Evolutionary conservation across 257 asterid species (phyloP).

Genomic region (Oldenlandia corymbosa): DNA sequence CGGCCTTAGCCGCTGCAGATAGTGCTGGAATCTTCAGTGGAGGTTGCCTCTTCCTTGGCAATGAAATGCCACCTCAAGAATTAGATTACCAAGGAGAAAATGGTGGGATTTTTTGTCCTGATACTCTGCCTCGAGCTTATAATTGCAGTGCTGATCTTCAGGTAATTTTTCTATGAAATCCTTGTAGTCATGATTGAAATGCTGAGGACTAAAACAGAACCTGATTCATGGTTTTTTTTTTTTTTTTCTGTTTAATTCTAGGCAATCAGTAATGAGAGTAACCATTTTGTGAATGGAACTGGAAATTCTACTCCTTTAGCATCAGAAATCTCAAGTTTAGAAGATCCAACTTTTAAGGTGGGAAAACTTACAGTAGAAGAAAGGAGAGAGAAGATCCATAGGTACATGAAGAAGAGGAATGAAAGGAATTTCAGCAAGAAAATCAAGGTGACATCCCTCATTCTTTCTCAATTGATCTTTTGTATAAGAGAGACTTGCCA

Average conservation of each 20-base stretch:
- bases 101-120: constrained; percentile 51
- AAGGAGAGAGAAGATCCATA: constrained; percentile 74
- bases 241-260: constrained; percentile 7
- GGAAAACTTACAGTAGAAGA: constrained; percentile 81
- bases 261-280: constrained; percentile 64
- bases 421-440: constrained; percentile 91
- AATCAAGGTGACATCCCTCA: constrained; percentile 51
- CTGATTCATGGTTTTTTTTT: not conserved
- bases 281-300: constrained; percentile 51
- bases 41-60: constrained; percentile 36
- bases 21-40: constrained; percentile 43
- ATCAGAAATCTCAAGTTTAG: constrained; percentile 69
- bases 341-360: constrained; percentile 62
- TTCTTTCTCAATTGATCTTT: too few species aligned
- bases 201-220: not conserved
- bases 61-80: constrained; percentile 50
- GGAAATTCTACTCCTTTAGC: constrained; percentile 47
- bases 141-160: constrained; percentile 61
- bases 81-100: constrained; percentile 61
- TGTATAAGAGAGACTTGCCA: not conserved
- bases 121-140: constrained; percentile 43
- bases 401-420: constrained; percentile 82
- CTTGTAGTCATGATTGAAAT: not conserved
- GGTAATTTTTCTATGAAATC: constrained; percentile 31
- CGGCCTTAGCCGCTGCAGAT: constrained; percentile 36